Evolutionary conservation across 169 alveolate species (phyloP), one percentile per base, ranked within the genome.

Genomic region (Plasmodium fragile): DNA sequence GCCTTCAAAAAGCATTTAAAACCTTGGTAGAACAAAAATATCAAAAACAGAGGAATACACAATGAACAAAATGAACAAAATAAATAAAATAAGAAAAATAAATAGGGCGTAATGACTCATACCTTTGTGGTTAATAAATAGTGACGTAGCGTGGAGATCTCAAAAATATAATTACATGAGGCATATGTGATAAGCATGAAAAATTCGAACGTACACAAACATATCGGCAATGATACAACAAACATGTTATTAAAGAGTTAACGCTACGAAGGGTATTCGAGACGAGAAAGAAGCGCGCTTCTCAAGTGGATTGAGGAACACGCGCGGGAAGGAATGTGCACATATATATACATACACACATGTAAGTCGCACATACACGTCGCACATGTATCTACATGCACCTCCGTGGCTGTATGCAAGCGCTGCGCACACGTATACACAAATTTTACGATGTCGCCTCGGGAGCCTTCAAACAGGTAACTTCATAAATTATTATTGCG

Each of bases 191-290:
- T 81, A 30, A 81, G 59, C 52, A 73, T 73, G 70, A 83, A 84
- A 75, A 18, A 11, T 72, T 69, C 82, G 25, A 32, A 34, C 41
- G 39, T 69, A 84, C 43, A 53, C 84, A 84, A 84, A 84, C 84
- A 84, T 84, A 84, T 84, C 93, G 82, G 93, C 80, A 84, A 73
- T 25, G 83, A 53, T 32, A 84, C 93, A 75, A 73, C 93, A 84
- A 84, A 84, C 80, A 72, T 43, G 78, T 75, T 84, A 75, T 73
- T 77, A 84, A 84, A 84, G 85, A 84, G 55, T 84, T 84, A 39
- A 77, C 55, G 34, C 69, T 84, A 69, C 30, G 73, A 53, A 25
- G 16, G 53, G n/a, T 2, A 69, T 59, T 30, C 28, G 32, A 39
- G 34, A 25, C 53, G 30, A 28, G 41, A 65, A 22, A 65, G 36